A percentile compares a stretch with the other conserved stretches of the same genome.
Conservation (phyloP, 2,329 filamentous ascomycete species). For the Pseudocercospora fuligena region DNA sequence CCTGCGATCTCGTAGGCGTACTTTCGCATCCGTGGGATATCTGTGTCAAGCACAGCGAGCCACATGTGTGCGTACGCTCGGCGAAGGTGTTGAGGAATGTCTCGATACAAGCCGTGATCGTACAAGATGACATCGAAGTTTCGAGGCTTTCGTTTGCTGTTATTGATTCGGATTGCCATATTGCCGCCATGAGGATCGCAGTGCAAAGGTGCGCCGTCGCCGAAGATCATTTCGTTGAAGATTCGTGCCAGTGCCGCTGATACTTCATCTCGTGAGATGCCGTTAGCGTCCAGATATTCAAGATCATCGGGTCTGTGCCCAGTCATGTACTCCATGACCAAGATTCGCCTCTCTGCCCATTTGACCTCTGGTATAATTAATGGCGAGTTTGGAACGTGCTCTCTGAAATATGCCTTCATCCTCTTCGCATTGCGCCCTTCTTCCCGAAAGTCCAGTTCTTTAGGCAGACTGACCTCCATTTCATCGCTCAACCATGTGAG, state of each 20-base stretch:
- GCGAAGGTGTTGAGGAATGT: constrained; percentile 78
- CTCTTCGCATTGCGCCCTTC: constrained; percentile 84
- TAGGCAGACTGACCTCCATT: constrained; percentile 87
- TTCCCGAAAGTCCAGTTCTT: constrained; percentile 86
- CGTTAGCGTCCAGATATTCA: constrained; percentile 79
- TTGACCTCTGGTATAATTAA: constrained; percentile 87
- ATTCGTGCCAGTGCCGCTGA: constrained; percentile 87
- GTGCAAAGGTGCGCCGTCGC: constrained; percentile 82
- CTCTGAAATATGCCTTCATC: constrained; percentile 76
- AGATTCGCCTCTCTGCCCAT: constrained; percentile 84
- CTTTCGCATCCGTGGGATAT: constrained; percentile 82
- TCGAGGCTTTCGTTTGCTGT: constrained; percentile 57
- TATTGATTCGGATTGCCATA: constrained; percentile 84
- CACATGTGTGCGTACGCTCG: constrained; percentile 95
- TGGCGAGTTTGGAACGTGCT: constrained; percentile 72
- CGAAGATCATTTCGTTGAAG: constrained; percentile 99
- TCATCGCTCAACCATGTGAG: constrained; percentile 93
- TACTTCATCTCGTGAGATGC: constrained; percentile 93
- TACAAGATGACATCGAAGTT: constrained; percentile 98
- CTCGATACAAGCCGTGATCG: constrained; percentile 94
- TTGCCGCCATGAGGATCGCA: constrained; percentile 98
- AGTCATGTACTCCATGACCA: constrained; percentile 93
- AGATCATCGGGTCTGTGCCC: constrained; percentile 89
- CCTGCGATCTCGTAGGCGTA: constrained; percentile 90
- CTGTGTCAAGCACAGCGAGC: constrained; percentile 91